Evolutionary conservation across 306 rosid genomes (phyloP).

Genomic region (Luffa acutangula): DNA sequence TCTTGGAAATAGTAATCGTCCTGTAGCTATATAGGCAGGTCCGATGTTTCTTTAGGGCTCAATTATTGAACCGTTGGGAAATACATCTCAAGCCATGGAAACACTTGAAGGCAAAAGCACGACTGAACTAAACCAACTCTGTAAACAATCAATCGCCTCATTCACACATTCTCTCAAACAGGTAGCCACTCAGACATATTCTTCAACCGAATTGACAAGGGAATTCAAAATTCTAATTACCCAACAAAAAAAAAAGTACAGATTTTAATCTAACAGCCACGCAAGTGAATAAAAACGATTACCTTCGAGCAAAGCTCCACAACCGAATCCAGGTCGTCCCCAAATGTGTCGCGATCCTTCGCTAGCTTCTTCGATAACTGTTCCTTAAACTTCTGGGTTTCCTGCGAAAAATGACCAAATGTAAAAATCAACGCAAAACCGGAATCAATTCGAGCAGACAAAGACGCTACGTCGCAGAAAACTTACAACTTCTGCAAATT

Average conservation of each 20-base stretch:
- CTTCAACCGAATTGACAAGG: background rate
- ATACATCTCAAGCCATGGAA: constrained; percentile 16
- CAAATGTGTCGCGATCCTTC: constrained; percentile 39
- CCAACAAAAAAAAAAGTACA: background rate
- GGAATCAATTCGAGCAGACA: background rate
- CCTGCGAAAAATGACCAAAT: constrained; percentile 22
- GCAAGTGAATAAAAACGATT: background rate
- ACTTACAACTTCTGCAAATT: constrained; percentile 39
- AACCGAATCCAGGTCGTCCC: constrained; percentile 36
- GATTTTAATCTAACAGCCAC: background rate
- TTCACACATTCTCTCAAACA: background rate
- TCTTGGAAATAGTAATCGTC: constrained; percentile 15
- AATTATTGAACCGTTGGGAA: constrained; percentile 22
- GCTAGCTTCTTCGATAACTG: constrained; percentile 39
- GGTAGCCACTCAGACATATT: background rate
- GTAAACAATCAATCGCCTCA: background rate
- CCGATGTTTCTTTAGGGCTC: constrained; percentile 17
- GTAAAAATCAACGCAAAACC: background rate
- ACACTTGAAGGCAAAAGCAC: background rate
- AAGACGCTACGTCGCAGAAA: background rate
- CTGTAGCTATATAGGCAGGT: constrained; percentile 2
- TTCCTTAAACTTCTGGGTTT: constrained; percentile 47
- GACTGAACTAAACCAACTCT: background rate
- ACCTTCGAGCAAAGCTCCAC: constrained; percentile 56
- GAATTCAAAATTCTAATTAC: background rate